Evolutionary conservation across 371 early-diverging fungal genomes (phyloP), one percentile per base, ranked within the genome.

Genomic region (Syncephalastrum monosporum): DNA sequence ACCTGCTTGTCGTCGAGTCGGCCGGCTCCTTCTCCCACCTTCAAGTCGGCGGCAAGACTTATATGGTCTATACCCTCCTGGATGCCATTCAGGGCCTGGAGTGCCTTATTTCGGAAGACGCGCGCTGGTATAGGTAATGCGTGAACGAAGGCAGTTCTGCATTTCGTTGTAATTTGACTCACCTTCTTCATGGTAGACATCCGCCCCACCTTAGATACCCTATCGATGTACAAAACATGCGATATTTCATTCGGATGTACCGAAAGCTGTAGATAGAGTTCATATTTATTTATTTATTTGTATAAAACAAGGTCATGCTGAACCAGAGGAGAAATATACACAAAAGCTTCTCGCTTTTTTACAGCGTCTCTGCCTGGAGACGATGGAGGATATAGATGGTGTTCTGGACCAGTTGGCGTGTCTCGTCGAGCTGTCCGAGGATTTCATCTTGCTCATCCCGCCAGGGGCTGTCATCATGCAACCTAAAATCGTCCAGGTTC

Each of bases 1-100:
- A 85, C 56, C 80, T 94, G 55, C 62, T 96, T 69, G 91, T 96
- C 8, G 92, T 91, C 5, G 96, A 96, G 66, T 93, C 94, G 2
- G 96, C 96, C 2, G 94, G 95, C n/a, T 91, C 92, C 2, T 96
- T 96, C 66, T 93, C 94, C 5, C 89, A 92, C 56, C 69, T 92
- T 27, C 77, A 84, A 49, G 85, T 96, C 4, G 92, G 90, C 14
- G 76, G 73, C 47, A 82, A 79, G 24, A 83, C 79, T 6, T 94
- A 94, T 61, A 94, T 93, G 95, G 86, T 93, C 1, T 92, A 92
- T 64, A 86, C 84, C 71, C 64, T 96, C 8, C 77, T 96, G 54
- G 96, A 96, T 65, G 86, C 88, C 43, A 82, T 96, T 29, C 78
- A 83, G 59, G 82, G 81, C 50, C 82, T 94, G 23, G 84, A 87